Evolutionary conservation across 768 basidiomycete species (phyloP), one percentile per base, ranked within the genome.

Genomic region (Amanita phalloides): DNA sequence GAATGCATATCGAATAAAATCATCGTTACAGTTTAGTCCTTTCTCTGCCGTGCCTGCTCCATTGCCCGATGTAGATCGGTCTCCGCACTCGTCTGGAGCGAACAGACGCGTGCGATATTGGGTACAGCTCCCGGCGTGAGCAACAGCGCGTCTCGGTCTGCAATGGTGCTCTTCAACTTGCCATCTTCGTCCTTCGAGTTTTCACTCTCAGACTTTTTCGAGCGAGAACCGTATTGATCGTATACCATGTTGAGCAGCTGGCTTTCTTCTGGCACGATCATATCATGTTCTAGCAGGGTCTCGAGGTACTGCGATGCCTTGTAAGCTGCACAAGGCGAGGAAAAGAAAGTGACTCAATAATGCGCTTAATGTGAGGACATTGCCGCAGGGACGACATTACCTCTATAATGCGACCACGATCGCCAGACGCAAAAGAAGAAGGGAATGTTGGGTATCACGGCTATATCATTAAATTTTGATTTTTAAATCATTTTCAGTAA

Each of bases 371-470:
- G 28, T 52, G 39, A 30, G 13, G n/a, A 17, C 6, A 6, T 4
- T 35, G 11, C 37, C 53, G 36, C 43, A 28, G 21, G 8, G 38
- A 35, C 28, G 17, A 17, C 45, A 21, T 7, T 33, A 86, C 87
- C 86, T 75, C 73, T 77, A 62, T 84, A 90, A 64, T 91, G 88
- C 37, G 82, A 84, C 87, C 87, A 91, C 39, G 86, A 81, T 41
- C 88, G 74, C 88, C 88, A 91, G 8, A 73, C 77, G 58, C 86
- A 89, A 66, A 86, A 91, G 70, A 91, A 88, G 63, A 91, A 84
- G 0, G 88, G 88, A 20, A 91, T 65, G 62, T 91, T 91, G 28
- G 88, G 89, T 65, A 90, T 79, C 41, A 90, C 61, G 23, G 88
- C 88, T 90, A 53, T 13, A 30, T 17, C 21, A 46, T 41, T 5